Evolutionary conservation across 208 protist species (phyloP).

Genomic region (Trypanosoma boissoni): DNA sequence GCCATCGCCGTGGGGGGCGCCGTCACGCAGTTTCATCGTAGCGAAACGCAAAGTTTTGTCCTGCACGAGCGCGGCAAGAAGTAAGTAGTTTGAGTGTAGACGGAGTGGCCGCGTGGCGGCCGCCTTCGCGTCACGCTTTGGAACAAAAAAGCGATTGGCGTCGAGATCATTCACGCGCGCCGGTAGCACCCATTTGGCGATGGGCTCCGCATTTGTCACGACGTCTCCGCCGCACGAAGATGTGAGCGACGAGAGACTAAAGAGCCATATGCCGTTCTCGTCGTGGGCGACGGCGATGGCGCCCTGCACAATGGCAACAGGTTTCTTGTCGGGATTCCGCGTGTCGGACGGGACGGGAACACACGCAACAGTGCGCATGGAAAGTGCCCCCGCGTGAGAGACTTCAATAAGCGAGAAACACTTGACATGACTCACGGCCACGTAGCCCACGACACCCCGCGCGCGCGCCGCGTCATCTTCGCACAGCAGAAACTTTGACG

Average conservation of each 20-base stretch:
- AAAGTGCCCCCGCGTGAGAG: constrained; percentile 18
- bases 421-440: constrained; percentile 69
- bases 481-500: constrained; percentile 54
- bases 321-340: constrained; percentile 85
- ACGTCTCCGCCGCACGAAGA: background rate
- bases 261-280: constrained; percentile 49
- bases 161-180: constrained; percentile 76
- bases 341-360: constrained; percentile 54
- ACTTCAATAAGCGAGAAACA: constrained; percentile 62
- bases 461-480: constrained; percentile 17
- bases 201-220: constrained; percentile 15
- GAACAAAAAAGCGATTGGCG: constrained; percentile 60
- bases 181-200: constrained; percentile 58
- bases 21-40: constrained; percentile 39
- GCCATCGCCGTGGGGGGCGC: background rate
- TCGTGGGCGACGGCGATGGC: constrained; percentile 74
- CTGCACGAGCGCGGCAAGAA: constrained; percentile 59
- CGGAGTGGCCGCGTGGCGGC: background rate
- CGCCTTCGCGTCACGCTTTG: constrained; percentile 10
- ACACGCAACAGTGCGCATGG: constrained; percentile 46
- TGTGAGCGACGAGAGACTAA: constrained; percentile 45
- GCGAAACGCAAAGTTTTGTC: constrained; percentile 74
- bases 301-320: constrained; percentile 59
- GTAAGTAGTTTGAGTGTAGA: constrained; percentile 37
- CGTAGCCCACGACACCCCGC: constrained; percentile 43